Evolutionary conservation across 192 early-diverging fungal genomes (phyloP).

Genomic region (Dissophora globulifera): DNA sequence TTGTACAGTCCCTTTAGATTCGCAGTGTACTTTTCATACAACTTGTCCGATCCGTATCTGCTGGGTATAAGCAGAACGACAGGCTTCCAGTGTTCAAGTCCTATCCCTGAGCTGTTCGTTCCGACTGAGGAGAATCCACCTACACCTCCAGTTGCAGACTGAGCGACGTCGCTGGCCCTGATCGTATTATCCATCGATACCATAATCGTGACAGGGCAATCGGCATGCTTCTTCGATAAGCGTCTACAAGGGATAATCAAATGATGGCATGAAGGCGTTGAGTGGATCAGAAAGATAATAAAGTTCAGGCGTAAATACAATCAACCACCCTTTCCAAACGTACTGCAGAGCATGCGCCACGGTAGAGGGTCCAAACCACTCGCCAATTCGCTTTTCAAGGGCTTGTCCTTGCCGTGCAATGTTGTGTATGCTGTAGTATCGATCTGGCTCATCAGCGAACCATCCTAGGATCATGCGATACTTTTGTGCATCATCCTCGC

Average conservation of each 20-base stretch:
- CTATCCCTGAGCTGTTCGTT: background rate
- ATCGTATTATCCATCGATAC: constrained; percentile 44
- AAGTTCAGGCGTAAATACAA: background rate
- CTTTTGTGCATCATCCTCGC: constrained; percentile 9
- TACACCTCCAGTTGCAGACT: constrained; percentile 5
- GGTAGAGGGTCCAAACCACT: constrained; percentile 59
- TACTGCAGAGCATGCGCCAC: constrained; percentile 55
- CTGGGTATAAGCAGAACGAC: constrained; percentile 49
- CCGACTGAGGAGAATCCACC: background rate
- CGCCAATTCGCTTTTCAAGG: constrained; percentile 56
- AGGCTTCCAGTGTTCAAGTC: constrained; percentile 47
- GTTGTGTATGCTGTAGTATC: constrained; percentile 56
- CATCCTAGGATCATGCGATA: constrained; percentile 48
- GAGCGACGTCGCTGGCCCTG: constrained; percentile 11
- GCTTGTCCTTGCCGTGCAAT: constrained; percentile 45
- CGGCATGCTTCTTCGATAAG: constrained; percentile 36
- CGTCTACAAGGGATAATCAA: constrained; percentile 13
- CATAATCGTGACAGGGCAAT: constrained; percentile 45
- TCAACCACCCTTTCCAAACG: background rate
- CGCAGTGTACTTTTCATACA: constrained; percentile 19
- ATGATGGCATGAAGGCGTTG: background rate
- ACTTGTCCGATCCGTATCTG: constrained; percentile 34
- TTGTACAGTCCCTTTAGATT: constrained; percentile 41
- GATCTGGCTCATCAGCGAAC: constrained; percentile 56
- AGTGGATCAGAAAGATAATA: too few relatives aligned